Evolutionary conservation across 1,284 basidiomycete genomes (phyloP), one percentile per base, ranked within the genome.

Genomic region (Apiotrichum montevideense): DNA sequence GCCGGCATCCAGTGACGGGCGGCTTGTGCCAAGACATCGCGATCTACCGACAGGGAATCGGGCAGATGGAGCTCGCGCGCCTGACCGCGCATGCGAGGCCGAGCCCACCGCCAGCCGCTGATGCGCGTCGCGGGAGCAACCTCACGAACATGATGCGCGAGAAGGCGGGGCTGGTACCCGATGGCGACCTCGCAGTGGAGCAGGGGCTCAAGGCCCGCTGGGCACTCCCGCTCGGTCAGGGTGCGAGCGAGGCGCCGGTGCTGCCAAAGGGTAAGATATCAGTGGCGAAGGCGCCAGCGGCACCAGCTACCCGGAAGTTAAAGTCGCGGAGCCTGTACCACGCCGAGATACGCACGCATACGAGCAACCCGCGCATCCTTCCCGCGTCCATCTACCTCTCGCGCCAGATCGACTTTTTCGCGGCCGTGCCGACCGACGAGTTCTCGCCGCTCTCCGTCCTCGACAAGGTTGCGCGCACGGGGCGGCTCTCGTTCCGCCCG

Each of bases 361-460:
- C 84, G 2, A 77, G 76, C 5, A 83, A 83, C 2, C 77, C 80
- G 0, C 79, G 75, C 2, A 77, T 88, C 32, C 79, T 88, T 1
- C 86, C 88, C 1, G 80, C 84, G 0, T 80, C 87, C 0, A 80
- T 94, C 42, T 92, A 92, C 70, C 82, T 89, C 11, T 84, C 85
- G 0, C 87, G 88, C 63, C 88, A 92, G 61, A 87, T 91, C 71
- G 79, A 84, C 8, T 93, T 92, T 78, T 82, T 84, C 64, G 80
- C 83, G 1, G 80, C 90, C 0, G 62, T 64, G 10, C 82, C 84
- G 1, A 86, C 87, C 61, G 88, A 91, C 68, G 89, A 89, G 62
- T 87, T 87, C 63, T 84, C 86, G 0, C 83, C 88, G 9, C 80
- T 90, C 37, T 83, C 87, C 0, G 80, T 83, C 1, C 80, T 84